A percentile compares a stretch with the other conserved stretches of the same genome.
Evolutionary conservation across 805 yeast species (phyloP).

Genomic region (Saturnispora kantuleensis): DNA sequence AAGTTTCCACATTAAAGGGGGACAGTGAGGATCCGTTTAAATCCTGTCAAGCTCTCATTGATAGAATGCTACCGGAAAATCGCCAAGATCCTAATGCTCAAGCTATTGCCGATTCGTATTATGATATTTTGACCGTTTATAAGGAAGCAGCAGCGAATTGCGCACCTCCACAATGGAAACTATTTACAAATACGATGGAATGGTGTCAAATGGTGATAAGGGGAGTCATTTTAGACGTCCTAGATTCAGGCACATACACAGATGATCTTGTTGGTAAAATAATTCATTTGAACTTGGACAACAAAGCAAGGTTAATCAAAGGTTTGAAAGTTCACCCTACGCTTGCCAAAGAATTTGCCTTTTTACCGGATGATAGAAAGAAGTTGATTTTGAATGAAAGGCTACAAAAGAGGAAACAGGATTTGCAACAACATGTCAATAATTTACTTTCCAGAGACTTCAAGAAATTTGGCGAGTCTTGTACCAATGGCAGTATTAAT

Average conservation of each 20-base stretch:
- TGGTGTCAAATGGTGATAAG: conserved; percentile 63
- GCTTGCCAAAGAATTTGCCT: conserved; percentile 41
- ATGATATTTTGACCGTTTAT: conserved; percentile 65
- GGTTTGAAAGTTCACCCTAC: conserved; percentile 41
- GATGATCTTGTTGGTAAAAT: conserved; percentile 65
- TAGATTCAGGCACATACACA: conserved; percentile 44
- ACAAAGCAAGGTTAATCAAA: conserved; percentile 41
- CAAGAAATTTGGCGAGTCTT: conserved; percentile 3
- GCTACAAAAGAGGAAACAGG: conserved; percentile 60
- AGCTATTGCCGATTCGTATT: conserved; percentile 52
- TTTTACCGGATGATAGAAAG: conserved; percentile 48
- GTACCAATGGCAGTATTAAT: neutral
- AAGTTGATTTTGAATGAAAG: conserved; percentile 54
- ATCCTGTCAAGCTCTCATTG: conserved; percentile 4
- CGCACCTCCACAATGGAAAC: conserved; percentile 69
- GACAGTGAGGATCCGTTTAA: conserved; percentile 5
- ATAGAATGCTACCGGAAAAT: conserved; percentile 5
- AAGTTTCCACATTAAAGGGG: conserved; percentile 32
- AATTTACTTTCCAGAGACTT: conserved; percentile 5
- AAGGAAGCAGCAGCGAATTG: conserved; percentile 45
- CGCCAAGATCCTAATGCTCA: conserved; percentile 4
- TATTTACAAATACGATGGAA: conserved; percentile 49
- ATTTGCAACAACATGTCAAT: conserved; percentile 5
- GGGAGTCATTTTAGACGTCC: conserved; percentile 49
- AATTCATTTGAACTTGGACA: conserved; percentile 68